phyloP scores from a whole-genome alignment of 2,329 filamentous ascomycete genomes.

The Magnaporthales sp. region DNA sequence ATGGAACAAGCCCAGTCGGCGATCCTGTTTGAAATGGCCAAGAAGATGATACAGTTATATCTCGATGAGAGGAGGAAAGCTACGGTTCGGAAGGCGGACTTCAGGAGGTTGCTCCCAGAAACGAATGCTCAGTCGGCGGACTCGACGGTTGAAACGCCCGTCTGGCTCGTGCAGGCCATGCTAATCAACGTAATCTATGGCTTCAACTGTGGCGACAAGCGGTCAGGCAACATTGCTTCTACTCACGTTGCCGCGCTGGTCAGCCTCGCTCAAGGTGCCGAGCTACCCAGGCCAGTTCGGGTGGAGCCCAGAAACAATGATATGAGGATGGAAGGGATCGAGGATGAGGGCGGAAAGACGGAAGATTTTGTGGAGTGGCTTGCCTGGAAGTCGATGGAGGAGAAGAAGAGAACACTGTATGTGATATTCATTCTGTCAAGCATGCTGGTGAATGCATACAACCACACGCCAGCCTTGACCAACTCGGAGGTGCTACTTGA shows the following conservation, averaged over 20 bases:
- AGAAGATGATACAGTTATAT: conserved; percentile 91
- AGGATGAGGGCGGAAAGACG: conserved; percentile 31
- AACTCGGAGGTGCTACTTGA: conserved; percentile 90
- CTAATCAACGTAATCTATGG: conserved; percentile 92
- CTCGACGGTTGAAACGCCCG: conserved; percentile 63
- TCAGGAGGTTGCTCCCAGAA: conserved; percentile 36
- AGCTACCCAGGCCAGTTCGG: conserved; percentile 46
- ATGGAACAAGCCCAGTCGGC: conserved; percentile 70
- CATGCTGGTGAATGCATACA: conserved; percentile 84
- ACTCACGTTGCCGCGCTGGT: conserved; percentile 88
- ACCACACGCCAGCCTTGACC: conserved; percentile 80
- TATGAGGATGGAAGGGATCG: conserved; percentile 48
- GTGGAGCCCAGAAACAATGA: conserved; percentile 27
- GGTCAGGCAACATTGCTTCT: conserved; percentile 81
- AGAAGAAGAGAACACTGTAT: conserved; percentile 88
- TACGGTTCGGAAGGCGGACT: conserved; percentile 60
- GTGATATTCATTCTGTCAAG: conserved; percentile 88
- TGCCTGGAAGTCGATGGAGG: conserved; percentile 79
- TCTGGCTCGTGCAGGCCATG: conserved; percentile 97
- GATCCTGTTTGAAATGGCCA: conserved; percentile 84
- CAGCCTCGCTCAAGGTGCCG: conserved; percentile 83
- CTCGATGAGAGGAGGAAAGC: conserved; percentile 84
- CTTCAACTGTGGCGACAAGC: conserved; percentile 88
- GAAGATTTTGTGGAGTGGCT: conserved; percentile 72
- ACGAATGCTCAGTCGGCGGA: conserved; percentile 32